phyloP scores from a whole-genome alignment of 2,329 filamentous ascomycete species.

The Berkeleyomyces basicola region DNA sequence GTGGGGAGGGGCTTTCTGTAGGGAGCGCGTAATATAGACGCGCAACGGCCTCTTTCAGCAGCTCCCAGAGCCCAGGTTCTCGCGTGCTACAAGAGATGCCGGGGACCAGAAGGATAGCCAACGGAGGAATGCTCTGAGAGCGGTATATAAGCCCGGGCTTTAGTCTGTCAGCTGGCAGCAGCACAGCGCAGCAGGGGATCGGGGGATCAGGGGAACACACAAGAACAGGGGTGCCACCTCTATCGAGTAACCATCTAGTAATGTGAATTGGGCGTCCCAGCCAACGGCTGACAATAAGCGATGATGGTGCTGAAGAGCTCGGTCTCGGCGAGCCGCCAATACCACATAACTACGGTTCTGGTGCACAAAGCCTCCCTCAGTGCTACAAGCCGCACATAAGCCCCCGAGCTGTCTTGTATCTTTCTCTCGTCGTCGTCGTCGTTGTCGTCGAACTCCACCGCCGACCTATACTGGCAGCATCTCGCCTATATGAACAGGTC shows the following conservation, averaged over 20 bases:
- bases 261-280: background rate
- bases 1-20: background rate
- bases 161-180: background rate
- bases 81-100: background rate
- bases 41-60: background rate
- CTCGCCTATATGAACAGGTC: too few relatives aligned
- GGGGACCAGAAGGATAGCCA: background rate
- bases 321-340: too few relatives aligned
- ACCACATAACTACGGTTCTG: too few relatives aligned
- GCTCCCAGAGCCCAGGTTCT: background rate
- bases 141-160: background rate
- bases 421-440: too few relatives aligned
- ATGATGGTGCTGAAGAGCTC: background rate
- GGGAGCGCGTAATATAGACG: background rate
- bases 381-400: too few relatives aligned
- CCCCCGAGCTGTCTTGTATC: too few relatives aligned
- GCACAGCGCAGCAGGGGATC: background rate
- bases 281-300: background rate
- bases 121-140: background rate
- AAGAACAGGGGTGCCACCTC: background rate
- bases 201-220: too few relatives aligned
- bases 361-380: too few relatives aligned
- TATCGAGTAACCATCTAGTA: background rate
- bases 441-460: too few relatives aligned
- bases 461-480: too few relatives aligned